phyloP scores from a whole-genome alignment of 2,329 filamentous ascomycete genomes.

The Aulographum hederae region DNA sequence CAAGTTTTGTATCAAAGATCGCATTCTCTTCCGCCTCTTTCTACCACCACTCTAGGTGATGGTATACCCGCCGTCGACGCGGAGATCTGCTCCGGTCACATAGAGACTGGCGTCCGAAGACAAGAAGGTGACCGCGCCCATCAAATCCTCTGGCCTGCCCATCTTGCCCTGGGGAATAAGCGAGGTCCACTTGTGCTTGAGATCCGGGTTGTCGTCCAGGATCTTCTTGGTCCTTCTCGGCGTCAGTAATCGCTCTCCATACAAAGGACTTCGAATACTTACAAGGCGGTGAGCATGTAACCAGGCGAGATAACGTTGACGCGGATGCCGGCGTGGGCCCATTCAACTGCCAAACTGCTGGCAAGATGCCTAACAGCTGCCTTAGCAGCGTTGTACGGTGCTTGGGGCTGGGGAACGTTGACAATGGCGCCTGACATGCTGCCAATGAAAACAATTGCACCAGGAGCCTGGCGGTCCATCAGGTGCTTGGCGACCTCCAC shows the following conservation, averaged over 20 bases:
- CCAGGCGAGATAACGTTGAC: constrained; percentile 93
- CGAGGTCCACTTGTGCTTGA: constrained; percentile 79
- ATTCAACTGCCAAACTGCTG: constrained; percentile 78
- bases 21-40: not conserved
- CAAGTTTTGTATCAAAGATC: too few relatives aligned
- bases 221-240: constrained; percentile 68
- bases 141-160: constrained; percentile 78
- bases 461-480: constrained; percentile 60
- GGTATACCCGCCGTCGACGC: constrained; percentile 83
- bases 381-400: constrained; percentile 83
- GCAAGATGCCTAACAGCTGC: constrained; percentile 81
- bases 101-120: constrained; percentile 49
- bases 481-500: constrained; percentile 71
- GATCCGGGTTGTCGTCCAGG: constrained; percentile 76
- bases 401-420: constrained; percentile 88
- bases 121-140: constrained; percentile 80
- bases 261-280: constrained; percentile 21
- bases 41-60: constrained; percentile 34
- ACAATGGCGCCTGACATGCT: constrained; percentile 91
- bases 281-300: constrained; percentile 92
- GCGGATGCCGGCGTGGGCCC: constrained; percentile 71
- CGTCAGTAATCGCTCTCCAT: constrained; percentile 4
- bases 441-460: constrained; percentile 86
- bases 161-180: constrained; percentile 88
- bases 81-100: constrained; percentile 48